phyloP scores from a whole-genome alignment of 257 asterid genomes.

The Rauvolfia tetraphylla region DNA sequence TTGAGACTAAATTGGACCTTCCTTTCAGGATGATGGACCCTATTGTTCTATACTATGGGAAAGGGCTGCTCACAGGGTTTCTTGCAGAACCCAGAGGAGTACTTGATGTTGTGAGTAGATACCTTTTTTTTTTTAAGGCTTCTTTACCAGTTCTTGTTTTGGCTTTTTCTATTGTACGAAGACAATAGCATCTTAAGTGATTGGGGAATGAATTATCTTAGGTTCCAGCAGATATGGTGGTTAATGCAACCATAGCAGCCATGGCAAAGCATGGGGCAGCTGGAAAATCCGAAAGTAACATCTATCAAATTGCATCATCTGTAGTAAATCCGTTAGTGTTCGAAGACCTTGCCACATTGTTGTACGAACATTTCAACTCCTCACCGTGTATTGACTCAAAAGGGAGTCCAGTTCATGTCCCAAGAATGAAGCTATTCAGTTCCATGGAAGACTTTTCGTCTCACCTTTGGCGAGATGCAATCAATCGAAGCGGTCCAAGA shows the following conservation, averaged over 20 bases:
- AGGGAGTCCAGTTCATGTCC: constrained; percentile 66
- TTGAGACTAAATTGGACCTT: constrained; percentile 2
- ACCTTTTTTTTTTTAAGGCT: not conserved
- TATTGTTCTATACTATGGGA: constrained; percentile 77
- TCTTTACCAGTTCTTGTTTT: not conserved
- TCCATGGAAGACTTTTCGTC: constrained; percentile 86
- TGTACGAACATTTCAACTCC: constrained; percentile 63
- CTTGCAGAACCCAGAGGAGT: constrained; percentile 89
- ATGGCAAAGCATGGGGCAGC: constrained; percentile 84
- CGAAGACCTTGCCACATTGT: constrained; percentile 59
- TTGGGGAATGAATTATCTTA: constrained; percentile 21
- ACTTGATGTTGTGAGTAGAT: constrained; percentile 79
- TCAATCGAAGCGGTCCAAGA: constrained; percentile 45
- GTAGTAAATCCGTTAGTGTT: constrained; percentile 76
- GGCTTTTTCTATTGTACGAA: not conserved
- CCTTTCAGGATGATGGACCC: constrained; percentile 96
- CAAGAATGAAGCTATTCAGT: constrained; percentile 68
- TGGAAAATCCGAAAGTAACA: constrained; percentile 45
- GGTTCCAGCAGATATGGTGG: constrained; percentile 99
- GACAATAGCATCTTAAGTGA: not conserved
- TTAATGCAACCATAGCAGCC: constrained; percentile 91
- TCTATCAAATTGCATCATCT: constrained; percentile 81
- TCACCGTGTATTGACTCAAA: constrained; percentile 67
- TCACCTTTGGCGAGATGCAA: constrained; percentile 75
- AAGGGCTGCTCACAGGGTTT: constrained; percentile 90